Evolutionary conservation across 352 stramenopile species (phyloP), one percentile per base, ranked within the genome.

Genomic region (Globisporangium uncinulatum): DNA sequence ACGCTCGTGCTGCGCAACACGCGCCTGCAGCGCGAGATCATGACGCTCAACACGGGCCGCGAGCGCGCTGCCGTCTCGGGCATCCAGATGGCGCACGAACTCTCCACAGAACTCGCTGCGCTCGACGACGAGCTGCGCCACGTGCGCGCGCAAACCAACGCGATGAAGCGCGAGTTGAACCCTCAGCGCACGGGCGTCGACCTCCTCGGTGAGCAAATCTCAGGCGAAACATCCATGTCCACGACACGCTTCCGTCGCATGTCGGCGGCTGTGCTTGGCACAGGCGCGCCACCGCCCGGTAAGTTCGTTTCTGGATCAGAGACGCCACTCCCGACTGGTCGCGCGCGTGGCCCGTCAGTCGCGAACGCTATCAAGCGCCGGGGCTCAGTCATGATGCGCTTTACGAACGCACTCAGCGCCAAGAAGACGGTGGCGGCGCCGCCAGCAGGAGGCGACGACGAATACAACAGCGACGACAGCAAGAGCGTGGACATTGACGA

Each of bases 11-110:
- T 70, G 49, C 63, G 70, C 68, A 90, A 90, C 63, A 83, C 66
- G 47, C 74, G 65, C 41, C 77, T 88, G 61, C 71, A 90, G 67
- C 74, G 74, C 72, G 77, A 90, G 55, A 67, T 84, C 49, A 66
- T 74, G 65, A 50, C 64, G 52, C 66, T 87, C 34, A 70, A 76
- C 53, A 70, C 59, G 21, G 67, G 79, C 37, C 76, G 71, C 54
- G 72, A 87, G 45, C 62, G 70, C 42, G 66, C 83, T 4, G 65
- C 76, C 32, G 64, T 58, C 9, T 36, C 66, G 1, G 71, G 74
- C 51, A 68, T 68, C 54, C 58, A 75, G n/a, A 71, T 71, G 50
- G 72, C 73, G 54, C 50, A 72, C 32, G 65, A 67, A 39, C 69
- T 90, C 46, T 69, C 73, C 20, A 61, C 78, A n/a, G 73, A 87